Evolutionary conservation across 805 yeast genomes (phyloP).

Genomic region (Starmerella apis): DNA sequence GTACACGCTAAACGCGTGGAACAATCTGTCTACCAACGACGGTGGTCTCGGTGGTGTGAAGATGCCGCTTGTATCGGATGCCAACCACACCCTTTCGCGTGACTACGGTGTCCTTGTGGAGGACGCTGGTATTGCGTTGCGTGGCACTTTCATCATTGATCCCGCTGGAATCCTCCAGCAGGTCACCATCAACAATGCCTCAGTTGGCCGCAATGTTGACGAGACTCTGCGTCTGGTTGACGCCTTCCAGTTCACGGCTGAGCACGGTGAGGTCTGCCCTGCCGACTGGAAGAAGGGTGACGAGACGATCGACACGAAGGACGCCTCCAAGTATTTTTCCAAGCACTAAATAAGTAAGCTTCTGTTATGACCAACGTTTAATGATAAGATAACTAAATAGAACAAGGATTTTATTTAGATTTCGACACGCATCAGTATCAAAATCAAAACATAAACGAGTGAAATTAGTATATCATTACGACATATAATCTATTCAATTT

Average conservation of each 20-base stretch:
- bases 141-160: slow-evolving; percentile 97
- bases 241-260: slow-evolving; percentile 99
- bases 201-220: slow-evolving; percentile 98
- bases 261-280: slow-evolving; percentile 99
- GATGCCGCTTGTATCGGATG: slow-evolving; percentile 92
- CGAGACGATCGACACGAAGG: slow-evolving; percentile 59
- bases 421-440: no score
- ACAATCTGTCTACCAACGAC: slow-evolving; percentile 88
- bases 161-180: slow-evolving; percentile 93
- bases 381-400: no score
- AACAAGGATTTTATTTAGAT: no score
- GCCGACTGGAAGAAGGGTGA: slow-evolving; percentile 98
- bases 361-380: not conserved
- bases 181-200: slow-evolving; percentile 94
- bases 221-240: slow-evolving; percentile 95
- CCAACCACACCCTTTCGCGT: slow-evolving; percentile 86
- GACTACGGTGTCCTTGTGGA: slow-evolving; percentile 97
- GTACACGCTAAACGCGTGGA: slow-evolving; percentile 96
- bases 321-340: slow-evolving; percentile 25
- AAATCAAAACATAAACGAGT: no score
- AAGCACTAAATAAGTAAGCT: slow-evolving; percentile 16
- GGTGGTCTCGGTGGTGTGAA: slow-evolving; percentile 96
- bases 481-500: no score
- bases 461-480: no score
- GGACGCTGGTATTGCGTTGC: slow-evolving; percentile 92